phyloP scores from a whole-genome alignment of 2,329 filamentous ascomycete species.

The Emergomyces orientalis region DNA sequence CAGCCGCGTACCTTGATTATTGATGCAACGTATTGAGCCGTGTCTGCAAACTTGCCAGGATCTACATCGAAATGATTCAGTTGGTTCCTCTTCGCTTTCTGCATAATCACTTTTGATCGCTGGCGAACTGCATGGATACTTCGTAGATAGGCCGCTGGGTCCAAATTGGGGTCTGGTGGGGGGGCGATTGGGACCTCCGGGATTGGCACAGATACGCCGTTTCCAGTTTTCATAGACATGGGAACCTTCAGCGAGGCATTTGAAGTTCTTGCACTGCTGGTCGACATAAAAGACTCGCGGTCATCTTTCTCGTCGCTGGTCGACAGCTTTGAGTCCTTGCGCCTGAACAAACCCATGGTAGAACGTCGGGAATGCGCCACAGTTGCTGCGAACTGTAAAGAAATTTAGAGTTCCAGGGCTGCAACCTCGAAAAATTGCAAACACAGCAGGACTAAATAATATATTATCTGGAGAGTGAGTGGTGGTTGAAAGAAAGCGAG shows the following conservation, averaged over 20 bases:
- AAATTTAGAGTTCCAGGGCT: background rate
- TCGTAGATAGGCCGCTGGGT: constrained; percentile 82
- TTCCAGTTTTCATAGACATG: constrained; percentile 35
- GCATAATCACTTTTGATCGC: constrained; percentile 60
- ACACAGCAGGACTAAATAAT: background rate
- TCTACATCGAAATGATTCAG: constrained; percentile 85
- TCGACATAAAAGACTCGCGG: constrained; percentile 30
- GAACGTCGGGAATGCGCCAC: constrained; percentile 24
- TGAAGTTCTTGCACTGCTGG: constrained; percentile 37
- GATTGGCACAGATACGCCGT: constrained; percentile 44
- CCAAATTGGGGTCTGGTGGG: constrained; percentile 75
- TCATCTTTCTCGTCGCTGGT: constrained; percentile 33
- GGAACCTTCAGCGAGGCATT: constrained; percentile 44
- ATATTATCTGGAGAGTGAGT: background rate
- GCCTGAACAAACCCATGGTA: constrained; percentile 41
- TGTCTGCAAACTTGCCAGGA: constrained; percentile 70
- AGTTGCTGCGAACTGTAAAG: background rate
- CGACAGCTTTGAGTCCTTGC: constrained; percentile 37
- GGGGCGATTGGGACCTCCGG: constrained; percentile 72
- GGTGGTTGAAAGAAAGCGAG: constrained; percentile 12
- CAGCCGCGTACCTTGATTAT: constrained; percentile 69
- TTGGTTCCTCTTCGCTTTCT: constrained; percentile 67
- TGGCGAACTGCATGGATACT: constrained; percentile 85
- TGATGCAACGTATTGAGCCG: constrained; percentile 76
- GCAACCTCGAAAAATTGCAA: background rate